These are phyloP conservation scores for Chytriomyces confervae DNA, from an alignment of 192 early-diverging fungal genomes.

Conservation along the genomic window DNA sequence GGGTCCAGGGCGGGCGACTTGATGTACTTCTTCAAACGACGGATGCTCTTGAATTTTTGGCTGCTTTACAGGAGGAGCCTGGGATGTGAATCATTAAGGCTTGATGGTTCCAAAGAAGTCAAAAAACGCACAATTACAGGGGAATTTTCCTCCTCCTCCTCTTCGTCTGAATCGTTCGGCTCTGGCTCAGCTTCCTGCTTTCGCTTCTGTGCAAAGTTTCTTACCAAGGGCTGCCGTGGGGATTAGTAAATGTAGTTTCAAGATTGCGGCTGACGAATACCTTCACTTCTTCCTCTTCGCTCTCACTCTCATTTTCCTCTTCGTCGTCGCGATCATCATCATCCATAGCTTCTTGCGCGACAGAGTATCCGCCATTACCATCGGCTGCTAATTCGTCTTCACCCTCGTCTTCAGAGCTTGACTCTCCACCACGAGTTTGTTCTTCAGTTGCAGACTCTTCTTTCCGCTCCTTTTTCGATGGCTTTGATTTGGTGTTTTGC, in stretches of 20 bases:
- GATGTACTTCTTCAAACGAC: background rate
- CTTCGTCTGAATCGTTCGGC: background rate
- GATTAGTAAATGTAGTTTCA: background rate
- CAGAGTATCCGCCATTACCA: background rate
- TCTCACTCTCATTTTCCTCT: slow-evolving; percentile 2
- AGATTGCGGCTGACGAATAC: background rate
- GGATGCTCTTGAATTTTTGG: background rate
- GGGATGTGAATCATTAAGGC: background rate
- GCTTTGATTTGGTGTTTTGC: background rate
- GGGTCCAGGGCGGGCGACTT: background rate
- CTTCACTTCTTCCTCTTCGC: background rate
- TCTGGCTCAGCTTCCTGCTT: background rate
- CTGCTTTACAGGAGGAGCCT: background rate
- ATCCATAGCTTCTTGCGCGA: background rate
- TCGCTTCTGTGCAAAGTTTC: background rate
- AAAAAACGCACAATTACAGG: background rate
- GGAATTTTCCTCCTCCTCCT: slow-evolving; percentile 23
- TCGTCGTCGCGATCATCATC: background rate
- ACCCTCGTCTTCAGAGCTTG: background rate
- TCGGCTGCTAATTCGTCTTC: slow-evolving; percentile 3
- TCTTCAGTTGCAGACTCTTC: background rate
- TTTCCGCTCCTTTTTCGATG: background rate
- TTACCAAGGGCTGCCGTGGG: background rate
- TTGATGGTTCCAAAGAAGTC: background rate
- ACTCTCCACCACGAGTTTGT: background rate